Percentiles rank a stretch among this genome's conserved stretches.
phyloP scores from a whole-genome alignment of 2,329 filamentous ascomycete genomes.

The Aureobasidium sp. region DNA sequence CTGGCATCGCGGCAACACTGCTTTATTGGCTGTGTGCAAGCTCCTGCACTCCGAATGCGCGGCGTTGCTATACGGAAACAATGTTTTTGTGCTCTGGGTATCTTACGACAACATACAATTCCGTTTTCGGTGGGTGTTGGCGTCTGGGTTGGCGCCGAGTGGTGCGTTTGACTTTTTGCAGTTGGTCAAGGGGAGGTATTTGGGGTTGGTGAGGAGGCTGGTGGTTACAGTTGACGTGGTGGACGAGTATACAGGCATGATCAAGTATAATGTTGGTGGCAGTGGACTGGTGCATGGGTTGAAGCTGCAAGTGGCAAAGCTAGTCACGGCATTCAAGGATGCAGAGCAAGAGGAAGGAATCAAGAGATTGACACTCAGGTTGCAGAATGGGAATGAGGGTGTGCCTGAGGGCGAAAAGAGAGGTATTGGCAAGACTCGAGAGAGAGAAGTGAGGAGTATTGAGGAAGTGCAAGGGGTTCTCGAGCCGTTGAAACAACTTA shows the following conservation, averaged over 20 bases:
- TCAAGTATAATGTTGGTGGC: constrained; percentile 45
- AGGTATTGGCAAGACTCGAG: constrained; percentile 23
- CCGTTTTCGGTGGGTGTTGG: constrained; percentile 38
- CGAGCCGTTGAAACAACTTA: constrained; percentile 34
- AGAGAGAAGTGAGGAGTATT: constrained; percentile 25
- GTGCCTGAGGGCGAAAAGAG: constrained; percentile 24
- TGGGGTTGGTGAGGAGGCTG: constrained; percentile 36
- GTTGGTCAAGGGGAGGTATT: constrained; percentile 34
- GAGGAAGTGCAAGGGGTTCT: constrained; percentile 36
- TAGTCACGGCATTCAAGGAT: constrained; percentile 33
- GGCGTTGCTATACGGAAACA: constrained; percentile 40
- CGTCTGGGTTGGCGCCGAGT: constrained; percentile 34
- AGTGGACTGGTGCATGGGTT: constrained; percentile 39
- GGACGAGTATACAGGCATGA: constrained; percentile 45
- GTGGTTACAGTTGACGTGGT: constrained; percentile 42
- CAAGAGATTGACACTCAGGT: constrained; percentile 4
- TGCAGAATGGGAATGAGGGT: constrained; percentile 26
- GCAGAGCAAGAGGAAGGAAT: constrained; percentile 17
- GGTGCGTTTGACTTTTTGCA: constrained; percentile 35
- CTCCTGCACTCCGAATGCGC: constrained; percentile 41
- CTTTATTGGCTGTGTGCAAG: constrained; percentile 33
- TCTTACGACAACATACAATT: constrained; percentile 39
- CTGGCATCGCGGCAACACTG: constrained; percentile 38
- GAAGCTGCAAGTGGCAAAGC: constrained; percentile 32
- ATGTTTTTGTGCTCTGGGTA: constrained; percentile 41